Evolutionary conservation across 805 yeast species (phyloP).

Genomic region (Yarrowia alimentaria): DNA sequence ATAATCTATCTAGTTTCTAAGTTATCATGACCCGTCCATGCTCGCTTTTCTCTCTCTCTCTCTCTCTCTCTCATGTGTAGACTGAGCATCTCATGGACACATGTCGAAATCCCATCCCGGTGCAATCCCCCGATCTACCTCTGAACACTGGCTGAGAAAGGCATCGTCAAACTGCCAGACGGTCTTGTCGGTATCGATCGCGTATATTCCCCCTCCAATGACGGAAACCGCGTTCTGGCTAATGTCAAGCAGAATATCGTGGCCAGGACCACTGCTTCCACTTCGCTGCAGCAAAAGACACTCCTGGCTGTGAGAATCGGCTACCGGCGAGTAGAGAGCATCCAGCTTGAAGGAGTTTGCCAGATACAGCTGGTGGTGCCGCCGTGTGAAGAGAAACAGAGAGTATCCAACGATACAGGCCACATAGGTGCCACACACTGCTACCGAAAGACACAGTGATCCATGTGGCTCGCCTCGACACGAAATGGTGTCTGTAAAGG

Average conservation of each 20-base stretch:
- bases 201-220: conserved; percentile 6
- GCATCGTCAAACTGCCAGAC: conserved; percentile 17
- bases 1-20: too few relatives aligned
- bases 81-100: neutral
- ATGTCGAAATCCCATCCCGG: too few relatives aligned
- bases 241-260: conserved; percentile 8
- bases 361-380: conserved; percentile 5
- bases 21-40: too few relatives aligned
- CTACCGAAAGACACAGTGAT: conserved; percentile 12
- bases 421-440: conserved; percentile 16
- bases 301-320: conserved; percentile 23
- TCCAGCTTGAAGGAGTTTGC: conserved; percentile 10
- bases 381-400: conserved; percentile 8
- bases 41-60: too few relatives aligned
- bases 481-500: conserved; percentile 15
- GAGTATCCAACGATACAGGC: conserved; percentile 23
- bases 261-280: conserved; percentile 21
- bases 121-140: too few relatives aligned
- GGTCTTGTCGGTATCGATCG: neutral
- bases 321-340: conserved; percentile 13
- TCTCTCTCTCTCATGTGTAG: too few relatives aligned
- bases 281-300: conserved; percentile 14
- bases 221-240: conserved; percentile 1
- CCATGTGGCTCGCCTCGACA: conserved; percentile 23
- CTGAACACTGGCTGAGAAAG: conserved; percentile 13